Base-by-base conservation (phyloP, 73 alveolate species). In the Paramecium bursaria region DNA sequence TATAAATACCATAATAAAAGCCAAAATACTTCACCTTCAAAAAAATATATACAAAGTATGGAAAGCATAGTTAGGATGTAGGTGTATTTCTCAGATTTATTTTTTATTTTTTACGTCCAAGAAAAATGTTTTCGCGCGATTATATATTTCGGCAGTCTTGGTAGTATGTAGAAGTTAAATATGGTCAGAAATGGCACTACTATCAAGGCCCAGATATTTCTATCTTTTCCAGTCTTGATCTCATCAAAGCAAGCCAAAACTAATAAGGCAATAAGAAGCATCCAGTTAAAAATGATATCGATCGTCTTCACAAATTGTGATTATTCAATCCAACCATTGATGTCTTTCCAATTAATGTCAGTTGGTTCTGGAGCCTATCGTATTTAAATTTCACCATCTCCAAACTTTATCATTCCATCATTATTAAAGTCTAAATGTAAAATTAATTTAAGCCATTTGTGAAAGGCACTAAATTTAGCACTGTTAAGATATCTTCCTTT, bases 281-380 rank as follows among this genome's bases (percentile, higher is more conserved):
- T 17, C 7, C 22, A 25, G 21, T 54, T 54, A 17, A 54, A 25
- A 25, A 54, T 14, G 3, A 54, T 26, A 21, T 54, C 75, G 0
- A 54, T 22, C 14, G 27, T 7, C 27, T 22, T 19, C 27, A 21
- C 27, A 26, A 22, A 54, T 22, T 54, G 17, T 22, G 48, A 22
- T 5, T 21, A 54, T 5, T 54, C 75, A 21, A 54, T 54, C 75
- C 75, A 54, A 25, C 17, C 75, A 54, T 54, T 54, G 14, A 54
- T 6, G 2, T 33, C 17, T 54, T 54, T 22, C 75, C 75, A 54
- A 54, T 54, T 19, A 3, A 54, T 54, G 27, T 54, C 75, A 10
- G 75, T 54, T 25, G 75, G 75, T 54, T 54, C 75, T 54, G 75
- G 75, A 1, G 75, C 75, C 22, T 54, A 54, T 9, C 48, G 22